Evolutionary conservation across 352 stramenopile species (phyloP).

Genomic region (Phytophthora pluvialis): DNA sequence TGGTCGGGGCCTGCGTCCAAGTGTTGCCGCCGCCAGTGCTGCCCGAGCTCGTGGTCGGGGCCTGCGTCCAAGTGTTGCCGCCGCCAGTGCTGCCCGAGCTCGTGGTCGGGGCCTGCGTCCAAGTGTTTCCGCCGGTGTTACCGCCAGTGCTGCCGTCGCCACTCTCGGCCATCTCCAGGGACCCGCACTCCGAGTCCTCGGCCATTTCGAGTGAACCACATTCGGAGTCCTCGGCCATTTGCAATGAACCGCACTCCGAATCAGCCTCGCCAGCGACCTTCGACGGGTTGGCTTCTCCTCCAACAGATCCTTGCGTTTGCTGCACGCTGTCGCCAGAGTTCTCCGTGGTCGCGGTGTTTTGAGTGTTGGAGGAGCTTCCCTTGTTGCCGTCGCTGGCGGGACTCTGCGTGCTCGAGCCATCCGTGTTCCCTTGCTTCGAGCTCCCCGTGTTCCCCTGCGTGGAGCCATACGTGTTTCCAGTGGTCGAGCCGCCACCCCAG

Average conservation of each 20-base stretch:
- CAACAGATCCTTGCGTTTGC: too few species aligned
- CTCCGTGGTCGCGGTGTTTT: too few species aligned
- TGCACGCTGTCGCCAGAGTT: too few species aligned
- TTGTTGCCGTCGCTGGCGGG: too few species aligned
- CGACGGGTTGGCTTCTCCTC: too few species aligned
- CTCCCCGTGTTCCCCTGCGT: too few species aligned
- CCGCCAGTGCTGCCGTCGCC: not conserved
- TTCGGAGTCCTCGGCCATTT: constrained; percentile 29
- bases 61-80: constrained; percentile 9
- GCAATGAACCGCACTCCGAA: constrained; percentile 19
- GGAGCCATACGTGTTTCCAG: not conserved
- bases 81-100: not conserved
- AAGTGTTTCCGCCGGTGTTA: not conserved
- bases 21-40: not conserved
- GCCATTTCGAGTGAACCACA: constrained; percentile 3
- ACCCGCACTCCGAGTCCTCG: constrained; percentile 28
- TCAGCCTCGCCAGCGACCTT: too few species aligned
- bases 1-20: not conserved
- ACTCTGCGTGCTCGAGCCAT: too few species aligned
- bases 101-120: constrained; percentile 1
- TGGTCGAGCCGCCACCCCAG: not conserved
- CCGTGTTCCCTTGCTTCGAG: too few species aligned
- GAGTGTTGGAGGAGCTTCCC: too few species aligned
- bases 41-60: constrained; percentile 2
- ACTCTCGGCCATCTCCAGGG: not conserved